Base-by-base conservation (phyloP, 2,329 filamentous ascomycete genomes). In the Cercospora nicotianae region DNA sequence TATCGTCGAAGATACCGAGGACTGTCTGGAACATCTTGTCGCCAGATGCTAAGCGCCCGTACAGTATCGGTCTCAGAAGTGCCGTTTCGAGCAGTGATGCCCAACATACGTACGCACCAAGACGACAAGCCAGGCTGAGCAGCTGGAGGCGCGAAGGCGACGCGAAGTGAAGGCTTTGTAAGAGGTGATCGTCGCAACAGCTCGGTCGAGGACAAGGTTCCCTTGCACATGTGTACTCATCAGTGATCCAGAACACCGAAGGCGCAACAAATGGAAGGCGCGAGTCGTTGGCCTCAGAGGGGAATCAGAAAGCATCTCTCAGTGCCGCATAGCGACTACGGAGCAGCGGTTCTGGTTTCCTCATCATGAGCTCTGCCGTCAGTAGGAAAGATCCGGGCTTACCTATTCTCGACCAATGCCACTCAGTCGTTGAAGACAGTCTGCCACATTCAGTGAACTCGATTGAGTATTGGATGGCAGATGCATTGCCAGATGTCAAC, bases 241-340 rank as follows among this genome's bases (percentile, higher is more conserved):
- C 12, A 53, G 48, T 53, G 48, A 16, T 53, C 20, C 48, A 23
- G 20, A 53, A 60, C 58, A 42, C 31, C n/a, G 16, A 20, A 23
- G 20, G 58, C 36, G 18, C 36, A 16, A 12, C 20, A 53, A 26
- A 53, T 7, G 20, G 18, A 5, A 28, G 12, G 20, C 48, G 48
- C 23, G 20, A 53, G 4, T 13, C 18, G 12, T 16, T 13, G 20
- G 48, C 48, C 48, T 64, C 62, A 58, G 48, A 64, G 62, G 36
- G 63, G 62, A 64, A 57, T 64, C 51, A 64, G 51, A 59, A 64
- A 60, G 51, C 23, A 33, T 58, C 53, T 58, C 53, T 65, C 63
- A 60, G 55, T 48, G 63, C 51, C 62, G 62, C 58, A 57, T 6
- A 30, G 30, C 61, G 61, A 63, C 61, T 63, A 33, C 59, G 55